Percentiles rank a stretch among this genome's conserved stretches.
Conservation (phyloP, 805 yeast genomes). For the Starmerella bacillaris region DNA sequence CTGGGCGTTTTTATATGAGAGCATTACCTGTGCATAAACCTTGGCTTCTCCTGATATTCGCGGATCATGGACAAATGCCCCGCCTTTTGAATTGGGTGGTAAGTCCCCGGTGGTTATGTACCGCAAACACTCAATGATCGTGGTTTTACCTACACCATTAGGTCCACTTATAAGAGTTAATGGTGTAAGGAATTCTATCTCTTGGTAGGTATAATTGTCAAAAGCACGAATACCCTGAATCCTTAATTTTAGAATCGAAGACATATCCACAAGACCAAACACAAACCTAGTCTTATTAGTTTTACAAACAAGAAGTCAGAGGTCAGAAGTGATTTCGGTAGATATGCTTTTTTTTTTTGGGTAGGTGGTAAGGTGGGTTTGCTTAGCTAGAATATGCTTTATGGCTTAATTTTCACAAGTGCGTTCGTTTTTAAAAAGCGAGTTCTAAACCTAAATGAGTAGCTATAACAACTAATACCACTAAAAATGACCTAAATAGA, state of each 20-base stretch:
- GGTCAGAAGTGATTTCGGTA: no score
- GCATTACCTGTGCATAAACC: conserved; percentile 76
- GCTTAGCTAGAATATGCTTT: no score
- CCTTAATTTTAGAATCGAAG: conserved; percentile 31
- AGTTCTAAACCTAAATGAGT: no score
- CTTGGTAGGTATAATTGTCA: conserved; percentile 65
- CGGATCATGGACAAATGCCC: conserved; percentile 92
- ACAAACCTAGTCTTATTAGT: no score
- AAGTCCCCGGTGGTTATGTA: conserved; percentile 90
- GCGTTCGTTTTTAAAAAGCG: no score
- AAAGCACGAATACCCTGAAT: conserved; percentile 85
- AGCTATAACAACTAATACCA: no score
- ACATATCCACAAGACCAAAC: conserved; percentile 14
- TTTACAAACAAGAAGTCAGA: no score
- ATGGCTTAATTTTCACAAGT: no score
- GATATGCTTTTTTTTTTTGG: no score
- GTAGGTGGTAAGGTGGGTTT: no score
- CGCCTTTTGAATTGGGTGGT: conserved; percentile 91
- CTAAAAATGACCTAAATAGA: no score
- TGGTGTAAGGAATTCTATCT: conserved; percentile 78
- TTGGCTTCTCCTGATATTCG: conserved; percentile 44
- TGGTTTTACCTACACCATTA: conserved; percentile 93
- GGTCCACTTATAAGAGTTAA: conserved; percentile 86
- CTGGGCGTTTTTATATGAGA: conserved; percentile 60
- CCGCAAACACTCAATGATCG: conserved; percentile 82